Conservation (phyloP, 345 rosid genomes). For the Balakata baccata region DNA sequence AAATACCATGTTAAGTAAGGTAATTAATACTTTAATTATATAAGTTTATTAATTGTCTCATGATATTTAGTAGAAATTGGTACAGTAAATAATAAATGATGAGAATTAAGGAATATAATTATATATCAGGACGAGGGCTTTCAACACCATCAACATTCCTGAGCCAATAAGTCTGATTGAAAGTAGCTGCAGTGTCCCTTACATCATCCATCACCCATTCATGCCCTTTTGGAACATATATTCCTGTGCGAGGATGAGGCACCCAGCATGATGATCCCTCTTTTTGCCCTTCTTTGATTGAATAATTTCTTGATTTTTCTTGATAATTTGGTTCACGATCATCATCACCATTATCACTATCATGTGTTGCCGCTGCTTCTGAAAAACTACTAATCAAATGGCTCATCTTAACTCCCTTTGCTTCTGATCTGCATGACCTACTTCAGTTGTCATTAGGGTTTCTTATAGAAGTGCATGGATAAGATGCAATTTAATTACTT, state of each 20-base stretch:
- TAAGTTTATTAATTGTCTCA: no score
- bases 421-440: constrained; percentile 16
- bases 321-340: not conserved
- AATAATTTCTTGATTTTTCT: not conserved
- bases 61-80: constrained; percentile 4
- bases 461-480: no score
- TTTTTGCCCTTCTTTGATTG: not conserved
- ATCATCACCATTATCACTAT: not conserved
- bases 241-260: constrained; percentile 69
- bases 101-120: constrained; percentile 15
- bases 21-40: no score
- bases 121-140: constrained; percentile 27
- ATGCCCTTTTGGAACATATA: constrained; percentile 56
- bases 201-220: constrained; percentile 62
- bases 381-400: not conserved
- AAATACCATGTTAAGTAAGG: no score
- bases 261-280: constrained; percentile 35
- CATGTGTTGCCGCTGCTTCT: not conserved
- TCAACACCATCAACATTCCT: constrained; percentile 57
- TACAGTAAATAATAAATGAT: not conserved
- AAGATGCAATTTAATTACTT: no score
- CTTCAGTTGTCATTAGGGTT: no score
- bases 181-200: constrained; percentile 49
- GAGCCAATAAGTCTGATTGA: constrained; percentile 45
- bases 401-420: not conserved